Evolutionary conservation across 495 filamentous ascomycete genomes (phyloP).

Genomic region (Aspergillus cristatus): DNA sequence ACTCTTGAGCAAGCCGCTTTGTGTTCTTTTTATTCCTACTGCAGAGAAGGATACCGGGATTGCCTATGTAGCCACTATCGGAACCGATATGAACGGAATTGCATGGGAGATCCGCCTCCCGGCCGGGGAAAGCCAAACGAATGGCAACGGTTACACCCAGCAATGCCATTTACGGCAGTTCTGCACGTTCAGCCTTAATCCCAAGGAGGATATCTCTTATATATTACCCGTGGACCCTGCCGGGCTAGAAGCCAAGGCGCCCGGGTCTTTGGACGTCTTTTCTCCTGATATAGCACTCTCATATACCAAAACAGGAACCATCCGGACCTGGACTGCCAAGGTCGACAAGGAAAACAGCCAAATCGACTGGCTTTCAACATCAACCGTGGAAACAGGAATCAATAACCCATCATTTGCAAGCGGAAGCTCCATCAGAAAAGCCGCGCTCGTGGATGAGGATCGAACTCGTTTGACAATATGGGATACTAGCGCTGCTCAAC

Average conservation of each 20-base stretch:
- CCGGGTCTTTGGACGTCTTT: conserved; percentile 82
- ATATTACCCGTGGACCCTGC: conserved; percentile 87
- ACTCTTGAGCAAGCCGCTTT: conserved; percentile 64
- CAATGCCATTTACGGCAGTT: conserved; percentile 51
- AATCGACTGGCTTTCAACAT: conserved; percentile 79
- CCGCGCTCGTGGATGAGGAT: conserved; percentile 65
- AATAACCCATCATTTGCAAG: conserved; percentile 66
- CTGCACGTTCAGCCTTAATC: conserved; percentile 60
- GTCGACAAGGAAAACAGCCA: conserved; percentile 46
- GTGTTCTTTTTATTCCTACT: conserved; percentile 68
- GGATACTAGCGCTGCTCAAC: conserved; percentile 72
- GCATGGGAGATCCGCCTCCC: conserved; percentile 68
- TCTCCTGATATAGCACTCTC: conserved; percentile 83
- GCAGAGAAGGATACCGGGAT: conserved; percentile 37
- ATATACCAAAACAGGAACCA: conserved; percentile 64
- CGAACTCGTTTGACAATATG: conserved; percentile 82
- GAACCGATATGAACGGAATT: conserved; percentile 71
- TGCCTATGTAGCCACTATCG: conserved; percentile 71
- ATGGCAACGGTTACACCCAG: conserved; percentile 11
- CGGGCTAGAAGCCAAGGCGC: conserved; percentile 57
- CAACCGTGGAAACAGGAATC: conserved; percentile 73
- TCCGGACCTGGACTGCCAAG: conserved; percentile 81
- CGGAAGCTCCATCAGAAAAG: conserved; percentile 79
- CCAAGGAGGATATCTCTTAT: conserved; percentile 67
- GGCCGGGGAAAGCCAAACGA: conserved; percentile 10